Base-by-base conservation (phyloP, 1,284 basidiomycete genomes). In the Trichosporon sp. region DNA sequence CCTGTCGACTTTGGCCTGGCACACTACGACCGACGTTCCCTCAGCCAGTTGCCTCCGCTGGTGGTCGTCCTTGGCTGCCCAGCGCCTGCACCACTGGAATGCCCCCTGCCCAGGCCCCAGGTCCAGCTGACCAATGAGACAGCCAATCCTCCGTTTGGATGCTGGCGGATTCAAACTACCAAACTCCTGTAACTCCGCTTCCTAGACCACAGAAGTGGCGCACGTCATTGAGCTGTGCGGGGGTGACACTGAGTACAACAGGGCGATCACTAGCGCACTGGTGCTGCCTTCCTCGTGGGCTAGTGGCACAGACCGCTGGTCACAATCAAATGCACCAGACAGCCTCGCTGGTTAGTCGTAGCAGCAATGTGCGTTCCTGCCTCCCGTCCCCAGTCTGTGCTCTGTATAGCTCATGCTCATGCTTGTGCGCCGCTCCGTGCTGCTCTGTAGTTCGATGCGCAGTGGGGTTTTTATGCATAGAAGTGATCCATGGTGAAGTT, bases 391-490 rank as follows among this genome's bases (percentile, higher is more conserved):
- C 16, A 54, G 51, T 54, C 51, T 26, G 51, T 54, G 51, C 51
- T 16, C 46, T 19, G 35, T 10, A 37, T 37, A 37, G 26, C 35
- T 5, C 35, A 16, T 19, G 4, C n/a, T 6, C 32, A 21, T 8
- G 54, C 56, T 61, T 31, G 26, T 31, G 56, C 56, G 32, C 4
- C 12, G 31, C 51, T 54, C 51, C 51, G 21, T 46, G 43, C 43
- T n/a, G 16, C 19, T 16, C 2, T 14, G 10, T 56, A 26, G 59
- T 32, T 10, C 59, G 21, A 35, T 63, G 63, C 68, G 46, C 69
- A 70, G 69, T 70, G 66, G 69, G 67, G 67, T 38, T 35, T 63
- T 63, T 68, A 65, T 70, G 69, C 69, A 70, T 70, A 66, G 65
- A 65, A 70, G 65, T 70, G 59, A 51, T 69, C 40, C 54, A 61